Percentiles rank a stretch among this genome's conserved stretches.
These are phyloP conservation scores for Metschnikowia baotianmanensis DNA, from an alignment of 805 yeast genomes.

Conservation along the genomic window DNA sequence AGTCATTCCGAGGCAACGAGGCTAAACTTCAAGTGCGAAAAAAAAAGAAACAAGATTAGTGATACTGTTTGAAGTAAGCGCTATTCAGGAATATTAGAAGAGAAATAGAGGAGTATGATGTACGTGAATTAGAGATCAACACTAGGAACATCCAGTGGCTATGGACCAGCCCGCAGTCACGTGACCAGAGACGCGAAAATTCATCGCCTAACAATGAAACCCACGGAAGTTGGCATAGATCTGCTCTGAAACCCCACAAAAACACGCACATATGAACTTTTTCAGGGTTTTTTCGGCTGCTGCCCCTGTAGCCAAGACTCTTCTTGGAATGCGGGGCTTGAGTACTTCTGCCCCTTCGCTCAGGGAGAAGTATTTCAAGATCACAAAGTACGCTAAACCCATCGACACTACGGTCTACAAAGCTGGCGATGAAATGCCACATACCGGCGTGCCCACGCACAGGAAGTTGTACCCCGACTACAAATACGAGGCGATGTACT, in stretches of 20 bases:
- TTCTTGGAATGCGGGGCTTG: constrained; percentile 6
- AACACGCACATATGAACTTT: constrained; percentile 13
- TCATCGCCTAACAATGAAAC: neutral
- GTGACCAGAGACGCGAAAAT: too few relatives aligned
- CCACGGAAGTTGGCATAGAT: neutral
- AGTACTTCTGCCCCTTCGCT: constrained; percentile 11
- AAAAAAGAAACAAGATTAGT: too few relatives aligned
- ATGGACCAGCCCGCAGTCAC: too few relatives aligned
- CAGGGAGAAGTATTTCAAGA: constrained; percentile 39
- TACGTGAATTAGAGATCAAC: too few relatives aligned
- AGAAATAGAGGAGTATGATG: too few relatives aligned
- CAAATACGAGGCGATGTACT: constrained; percentile 71
- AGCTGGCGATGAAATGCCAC: constrained; percentile 36
- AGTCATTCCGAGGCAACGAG: too few relatives aligned
- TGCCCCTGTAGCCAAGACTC: constrained; percentile 1
- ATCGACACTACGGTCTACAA: constrained; percentile 34
- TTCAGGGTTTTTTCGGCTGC: constrained; percentile 12
- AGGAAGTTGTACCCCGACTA: constrained; percentile 18
- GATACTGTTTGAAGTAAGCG: too few relatives aligned
- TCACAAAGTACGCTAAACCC: constrained; percentile 38
- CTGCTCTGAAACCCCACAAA: neutral
- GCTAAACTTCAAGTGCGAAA: too few relatives aligned
- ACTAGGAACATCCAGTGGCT: too few relatives aligned
- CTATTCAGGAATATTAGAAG: too few relatives aligned
- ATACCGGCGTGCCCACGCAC: constrained; percentile 13